Conservation (phyloP, 805 yeast species). For the Zygosaccharomyces lentus region DNA sequence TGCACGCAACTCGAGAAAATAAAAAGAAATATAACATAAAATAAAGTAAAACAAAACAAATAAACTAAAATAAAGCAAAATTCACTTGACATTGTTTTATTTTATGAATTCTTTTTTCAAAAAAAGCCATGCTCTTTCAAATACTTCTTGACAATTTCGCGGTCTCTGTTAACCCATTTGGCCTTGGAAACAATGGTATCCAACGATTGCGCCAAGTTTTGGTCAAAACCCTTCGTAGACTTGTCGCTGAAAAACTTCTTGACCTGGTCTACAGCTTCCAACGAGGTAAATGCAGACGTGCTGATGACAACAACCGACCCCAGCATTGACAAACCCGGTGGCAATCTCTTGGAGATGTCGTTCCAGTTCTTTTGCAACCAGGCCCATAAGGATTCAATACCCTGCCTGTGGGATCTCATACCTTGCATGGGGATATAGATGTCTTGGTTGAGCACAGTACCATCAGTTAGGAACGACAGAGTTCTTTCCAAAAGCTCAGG, state of each 20-base stretch:
- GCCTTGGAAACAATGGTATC: constrained; percentile 56
- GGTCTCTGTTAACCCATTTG: constrained; percentile 57
- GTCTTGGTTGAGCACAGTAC: constrained; percentile 65
- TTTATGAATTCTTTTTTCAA: constrained; percentile 3
- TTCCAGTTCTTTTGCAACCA: constrained; percentile 80
- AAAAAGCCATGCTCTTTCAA: constrained; percentile 38
- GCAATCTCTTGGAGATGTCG: constrained; percentile 56
- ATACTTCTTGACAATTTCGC: constrained; percentile 46
- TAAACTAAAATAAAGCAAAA: neutral
- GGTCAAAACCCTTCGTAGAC: constrained; percentile 60
- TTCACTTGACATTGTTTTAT: neutral
- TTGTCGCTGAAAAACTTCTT: constrained; percentile 48
- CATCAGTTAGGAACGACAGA: constrained; percentile 51
- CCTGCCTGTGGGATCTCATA: constrained; percentile 55
- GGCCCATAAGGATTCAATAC: constrained; percentile 64
- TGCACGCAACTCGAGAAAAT: neutral
- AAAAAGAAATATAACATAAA: neutral
- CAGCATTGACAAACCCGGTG: constrained; percentile 78
- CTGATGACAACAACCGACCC: constrained; percentile 65
- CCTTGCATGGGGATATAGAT: constrained; percentile 74
- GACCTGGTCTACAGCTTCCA: constrained; percentile 48
- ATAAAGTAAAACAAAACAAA: neutral
- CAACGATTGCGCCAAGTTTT: constrained; percentile 59
- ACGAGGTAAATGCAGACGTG: constrained; percentile 57
- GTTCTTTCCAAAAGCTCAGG: constrained; percentile 52